Base-by-base conservation (phyloP, 2,329 filamentous ascomycete species). In the Thermomyces lanuginosus region DNA sequence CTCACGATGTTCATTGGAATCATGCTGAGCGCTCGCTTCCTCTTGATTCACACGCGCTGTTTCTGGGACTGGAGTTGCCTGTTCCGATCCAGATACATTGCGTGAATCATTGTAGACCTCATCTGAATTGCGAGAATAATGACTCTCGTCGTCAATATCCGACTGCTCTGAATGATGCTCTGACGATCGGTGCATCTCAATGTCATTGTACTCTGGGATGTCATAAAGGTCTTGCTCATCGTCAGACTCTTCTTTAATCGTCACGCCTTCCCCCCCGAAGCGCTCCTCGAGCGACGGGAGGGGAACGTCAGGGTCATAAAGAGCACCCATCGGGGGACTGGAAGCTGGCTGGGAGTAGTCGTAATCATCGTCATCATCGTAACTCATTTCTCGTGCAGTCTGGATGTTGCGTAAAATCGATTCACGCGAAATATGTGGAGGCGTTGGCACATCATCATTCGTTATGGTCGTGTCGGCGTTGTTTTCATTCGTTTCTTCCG, bases 401-500 rank as follows among this genome's bases (percentile, higher is more conserved):
- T 89, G 81, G 29, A 93, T 76, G 35, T 86, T 82, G 28, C 80
- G 75, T 41, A 95, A 61, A 40, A 95, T 95, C 0, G 84, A 92
- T 48, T 95, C 89, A 19, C 86, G 72, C 6, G 86, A 93, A 45
- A 95, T 92, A 29, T 76, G 76, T 7, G 78, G 66, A 10, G 73
- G 80, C 8, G 42, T 66, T 61, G 30, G 64, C 55, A 28, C 75
- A 49, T 77, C 71, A 23, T 67, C 16, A 40, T n/a, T n/a, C n/a
- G n/a, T n/a, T n/a, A n/a, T n/a, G n/a, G 44, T 27, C 16, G 27
- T 32, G 24, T 12, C 49, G 9, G 23, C 42, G 24, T 42, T 44
- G 25, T 55, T 43, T 16, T 54, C 46, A 4, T 42, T 37, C 3
- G 31, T 34, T 17, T 39, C 39, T 13, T 34, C 28, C 8, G 42